Evolutionary conservation across 2,329 filamentous ascomycete genomes (phyloP).

Genomic region (Colletotrichum sojae): DNA sequence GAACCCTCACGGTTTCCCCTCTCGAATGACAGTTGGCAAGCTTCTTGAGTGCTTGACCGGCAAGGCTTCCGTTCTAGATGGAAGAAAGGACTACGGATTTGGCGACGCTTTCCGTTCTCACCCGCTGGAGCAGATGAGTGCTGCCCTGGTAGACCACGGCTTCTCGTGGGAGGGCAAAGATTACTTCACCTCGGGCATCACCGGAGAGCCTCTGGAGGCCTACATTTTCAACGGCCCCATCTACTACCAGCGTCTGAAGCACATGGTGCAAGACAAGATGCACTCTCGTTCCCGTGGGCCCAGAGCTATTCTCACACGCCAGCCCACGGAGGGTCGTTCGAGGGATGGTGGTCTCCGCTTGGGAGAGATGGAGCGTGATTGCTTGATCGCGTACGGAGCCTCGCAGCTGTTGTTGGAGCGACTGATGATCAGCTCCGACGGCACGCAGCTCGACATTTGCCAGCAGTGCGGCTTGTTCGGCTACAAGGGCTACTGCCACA

Average conservation of each 20-base stretch:
- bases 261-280: constrained; percentile 99
- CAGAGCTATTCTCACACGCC: constrained; percentile 90
- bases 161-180: constrained; percentile 99
- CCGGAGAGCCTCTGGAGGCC: constrained; percentile 91
- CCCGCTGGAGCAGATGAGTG: constrained; percentile 89
- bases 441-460: constrained; percentile 92
- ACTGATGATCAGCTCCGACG: constrained; percentile 94
- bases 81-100: constrained; percentile 88
- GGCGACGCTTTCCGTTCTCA: constrained; percentile 86
- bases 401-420: constrained; percentile 92
- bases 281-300: constrained; percentile 94
- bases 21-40: constrained; percentile 99
- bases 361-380: constrained; percentile 99
- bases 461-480: constrained; percentile 96
- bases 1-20: constrained; percentile 99
- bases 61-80: constrained; percentile 90
- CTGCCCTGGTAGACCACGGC: constrained; percentile 86
- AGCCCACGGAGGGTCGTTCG: constrained; percentile 96
- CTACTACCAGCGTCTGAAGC: constrained; percentile 99
- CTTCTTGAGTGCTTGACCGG: constrained; percentile 95
- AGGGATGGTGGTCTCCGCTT: constrained; percentile 92
- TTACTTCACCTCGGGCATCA: constrained; percentile 94
- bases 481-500: constrained; percentile 94
- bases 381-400: constrained; percentile 95
- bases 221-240: constrained; percentile 99